Percentiles rank a stretch among this genome's conserved stretches.
phyloP scores from a whole-genome alignment of 108 stramenopile genomes.

The Nitzschia sp. region DNA sequence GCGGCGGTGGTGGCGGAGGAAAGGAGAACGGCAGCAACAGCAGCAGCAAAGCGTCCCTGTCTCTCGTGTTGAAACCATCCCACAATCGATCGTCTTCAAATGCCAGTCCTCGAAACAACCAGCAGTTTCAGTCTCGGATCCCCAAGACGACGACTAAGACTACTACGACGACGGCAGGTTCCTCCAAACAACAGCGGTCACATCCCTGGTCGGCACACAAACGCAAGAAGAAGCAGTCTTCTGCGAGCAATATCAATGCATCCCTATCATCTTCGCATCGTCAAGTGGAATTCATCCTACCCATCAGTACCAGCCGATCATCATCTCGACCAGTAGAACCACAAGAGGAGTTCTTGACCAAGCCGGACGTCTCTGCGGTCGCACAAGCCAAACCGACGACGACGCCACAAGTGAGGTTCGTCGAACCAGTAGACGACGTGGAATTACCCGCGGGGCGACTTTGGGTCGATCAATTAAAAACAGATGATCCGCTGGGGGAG shows the following conservation, averaged over 20 bases:
- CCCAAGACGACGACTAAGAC: constrained; percentile 1
- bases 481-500: constrained; percentile 21
- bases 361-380: background rate
- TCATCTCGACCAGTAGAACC: background rate
- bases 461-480: constrained; percentile 31
- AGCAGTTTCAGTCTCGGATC: constrained; percentile 8
- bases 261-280: background rate
- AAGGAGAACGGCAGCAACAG: background rate
- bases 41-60: background rate
- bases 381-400: background rate
- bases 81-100: no score
- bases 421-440: constrained; percentile 31
- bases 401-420: background rate
- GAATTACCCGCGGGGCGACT: constrained; percentile 40
- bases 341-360: background rate
- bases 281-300: constrained; percentile 5
- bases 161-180: background rate
- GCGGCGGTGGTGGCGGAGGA: no score
- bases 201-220: constrained; percentile 14
- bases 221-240: background rate
- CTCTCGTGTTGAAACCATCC: background rate
- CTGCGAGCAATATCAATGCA: background rate
- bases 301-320: background rate
- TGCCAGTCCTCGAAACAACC: background rate
- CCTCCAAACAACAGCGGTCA: background rate